phyloP scores from a whole-genome alignment of 768 basidiomycete genomes.

The Leccinum boreale region DNA sequence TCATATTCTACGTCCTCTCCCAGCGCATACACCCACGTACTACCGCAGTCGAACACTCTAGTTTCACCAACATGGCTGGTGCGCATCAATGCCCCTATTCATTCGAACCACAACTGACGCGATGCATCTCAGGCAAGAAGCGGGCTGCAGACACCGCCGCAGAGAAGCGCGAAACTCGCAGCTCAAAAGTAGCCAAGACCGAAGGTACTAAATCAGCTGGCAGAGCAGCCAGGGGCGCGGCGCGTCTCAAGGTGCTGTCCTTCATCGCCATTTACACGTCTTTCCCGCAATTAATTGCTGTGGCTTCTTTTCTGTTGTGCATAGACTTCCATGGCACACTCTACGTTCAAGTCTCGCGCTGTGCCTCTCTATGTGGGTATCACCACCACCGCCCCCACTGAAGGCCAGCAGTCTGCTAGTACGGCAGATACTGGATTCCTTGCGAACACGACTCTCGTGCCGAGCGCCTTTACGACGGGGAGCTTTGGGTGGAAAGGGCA shows the following conservation, averaged over 20 bases:
- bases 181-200: constrained; percentile 52
- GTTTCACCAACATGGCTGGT: constrained; percentile 28
- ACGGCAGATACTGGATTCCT: constrained; percentile 59
- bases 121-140: constrained; percentile 37
- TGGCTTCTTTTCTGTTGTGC: not conserved
- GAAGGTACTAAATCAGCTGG: constrained; percentile 31
- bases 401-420: constrained; percentile 26
- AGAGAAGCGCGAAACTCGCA: constrained; percentile 38
- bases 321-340: constrained; percentile 45
- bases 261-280: not conserved
- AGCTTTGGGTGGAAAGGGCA: constrained; percentile 85
- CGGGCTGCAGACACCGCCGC: constrained; percentile 34
- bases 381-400: constrained; percentile 59
- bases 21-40: not conserved
- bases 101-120: constrained; percentile 3
- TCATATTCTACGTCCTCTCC: not conserved
- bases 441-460: constrained; percentile 50
- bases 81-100: constrained; percentile 18
- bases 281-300: not conserved
- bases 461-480: constrained; percentile 65
- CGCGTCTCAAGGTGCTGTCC: constrained; percentile 43
- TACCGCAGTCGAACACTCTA: not conserved
- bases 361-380: constrained; percentile 65
- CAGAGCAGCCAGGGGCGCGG: constrained; percentile 37
- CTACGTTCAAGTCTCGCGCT: constrained; percentile 61